phyloP scores from a whole-genome alignment of 495 filamentous ascomycete species.

The Tricharina praecox region DNA sequence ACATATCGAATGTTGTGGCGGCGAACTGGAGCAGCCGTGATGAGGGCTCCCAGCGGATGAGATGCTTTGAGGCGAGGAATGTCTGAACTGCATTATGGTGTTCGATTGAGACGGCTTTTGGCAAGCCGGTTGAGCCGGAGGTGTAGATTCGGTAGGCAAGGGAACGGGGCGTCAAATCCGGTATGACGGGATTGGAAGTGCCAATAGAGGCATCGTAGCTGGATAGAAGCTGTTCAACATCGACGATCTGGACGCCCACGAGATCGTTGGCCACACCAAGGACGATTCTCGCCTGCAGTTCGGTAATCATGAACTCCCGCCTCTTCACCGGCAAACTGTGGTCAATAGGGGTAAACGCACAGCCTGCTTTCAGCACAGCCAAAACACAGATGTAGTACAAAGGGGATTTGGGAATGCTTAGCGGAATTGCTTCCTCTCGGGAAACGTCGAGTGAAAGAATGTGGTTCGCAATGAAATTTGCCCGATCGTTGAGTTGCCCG shows the following conservation, averaged over 20 bases:
- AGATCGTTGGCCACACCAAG: not conserved
- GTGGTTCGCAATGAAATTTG: slow-evolving; percentile 29
- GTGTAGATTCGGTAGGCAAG: slow-evolving; percentile 31
- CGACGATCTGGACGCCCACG: not conserved
- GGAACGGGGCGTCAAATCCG: slow-evolving; percentile 11
- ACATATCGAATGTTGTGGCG: slow-evolving; percentile 34
- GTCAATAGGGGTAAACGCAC: slow-evolving; percentile 30
- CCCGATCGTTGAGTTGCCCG: slow-evolving; percentile 22
- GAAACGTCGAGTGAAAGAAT: slow-evolving; percentile 19
- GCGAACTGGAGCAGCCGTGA: slow-evolving; percentile 30
- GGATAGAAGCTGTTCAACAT: not conserved
- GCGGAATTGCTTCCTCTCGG: slow-evolving; percentile 28
- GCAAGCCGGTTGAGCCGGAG: slow-evolving; percentile 29
- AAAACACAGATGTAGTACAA: slow-evolving; percentile 30
- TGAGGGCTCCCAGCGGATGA: slow-evolving; percentile 27
- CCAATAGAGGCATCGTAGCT: not conserved
- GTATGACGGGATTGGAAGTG: slow-evolving; percentile 13
- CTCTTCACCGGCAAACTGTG: slow-evolving; percentile 26
- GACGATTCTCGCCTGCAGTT: slow-evolving; percentile 14
- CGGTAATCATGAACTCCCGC: slow-evolving; percentile 29
- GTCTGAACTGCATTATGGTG: slow-evolving; percentile 29
- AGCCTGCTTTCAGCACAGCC: slow-evolving; percentile 30
- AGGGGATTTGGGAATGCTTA: slow-evolving; percentile 29
- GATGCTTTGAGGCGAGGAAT: slow-evolving; percentile 22
- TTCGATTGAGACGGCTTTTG: slow-evolving; percentile 30